Evolutionary conservation across 371 early-diverging fungal species (phyloP).

Genomic region (Entomophthora muscae): DNA sequence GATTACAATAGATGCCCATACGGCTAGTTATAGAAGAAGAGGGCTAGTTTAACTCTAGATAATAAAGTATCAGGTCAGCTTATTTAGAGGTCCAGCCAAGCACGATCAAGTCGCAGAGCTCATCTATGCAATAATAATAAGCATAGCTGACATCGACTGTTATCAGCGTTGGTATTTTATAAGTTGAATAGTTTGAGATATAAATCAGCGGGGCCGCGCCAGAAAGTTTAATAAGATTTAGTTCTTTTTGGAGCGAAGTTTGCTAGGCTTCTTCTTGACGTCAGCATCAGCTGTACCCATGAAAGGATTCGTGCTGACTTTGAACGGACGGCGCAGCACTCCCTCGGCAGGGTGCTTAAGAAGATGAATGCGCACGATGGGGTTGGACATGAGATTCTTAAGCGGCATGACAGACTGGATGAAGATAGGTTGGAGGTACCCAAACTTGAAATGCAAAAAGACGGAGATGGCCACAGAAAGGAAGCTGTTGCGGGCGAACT

Average conservation of each 20-base stretch:
- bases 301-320: slow-evolving; percentile 43
- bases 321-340: slow-evolving; percentile 66
- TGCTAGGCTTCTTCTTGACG: not conserved
- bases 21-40: too few species aligned
- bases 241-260: not conserved
- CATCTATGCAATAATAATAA: too few species aligned
- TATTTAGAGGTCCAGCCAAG: too few species aligned
- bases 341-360: slow-evolving; percentile 63
- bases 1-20: too few species aligned
- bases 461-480: slow-evolving; percentile 50
- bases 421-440: slow-evolving; percentile 74
- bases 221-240: not conserved
- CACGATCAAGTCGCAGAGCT: too few species aligned
- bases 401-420: slow-evolving; percentile 72
- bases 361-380: slow-evolving; percentile 59
- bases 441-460: slow-evolving; percentile 71
- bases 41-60: too few species aligned
- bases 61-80: too few species aligned
- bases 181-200: too few species aligned
- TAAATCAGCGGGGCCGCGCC: not conserved
- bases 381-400: slow-evolving; percentile 48
- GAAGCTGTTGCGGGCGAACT: slow-evolving; percentile 43
- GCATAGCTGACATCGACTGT: too few species aligned
- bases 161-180: too few species aligned
- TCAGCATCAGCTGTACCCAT: slow-evolving; percentile 12